Base-by-base conservation (phyloP, 129 eudicot genomes). In the sunflower (Helianthus annuus) region DNA sequence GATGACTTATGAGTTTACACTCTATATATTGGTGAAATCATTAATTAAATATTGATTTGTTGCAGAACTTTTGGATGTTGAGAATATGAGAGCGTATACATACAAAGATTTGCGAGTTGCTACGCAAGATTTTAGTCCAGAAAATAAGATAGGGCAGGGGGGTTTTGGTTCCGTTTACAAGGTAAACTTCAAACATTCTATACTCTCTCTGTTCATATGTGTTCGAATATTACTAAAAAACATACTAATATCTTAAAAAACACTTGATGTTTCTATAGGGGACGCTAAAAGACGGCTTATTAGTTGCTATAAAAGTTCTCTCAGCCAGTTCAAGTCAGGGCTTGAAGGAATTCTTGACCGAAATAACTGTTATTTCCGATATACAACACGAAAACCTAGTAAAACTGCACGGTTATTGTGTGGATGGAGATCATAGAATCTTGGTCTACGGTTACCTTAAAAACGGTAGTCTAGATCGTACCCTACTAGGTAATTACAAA, bases 111-210 rank as follows among this genome's bases (percentile, higher is more conserved):
- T 89, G 74, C 86, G 58, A 68, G n/a, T 68, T 54, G 97, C 97
- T 16, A 85, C 97, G 12, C 77, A 45, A n/a, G 76, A 84, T 70
- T 93, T 93, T 66, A 81, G 63, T 14, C 81, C 74, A 0, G 81
- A 75, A 15, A 93, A 90, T 62, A 87, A 84, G 71, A 84, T 93
- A 60, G 98, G 98, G 74, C 78, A 85, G 69, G 98, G 98, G 34
- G 98, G 98, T 36, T 93, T 87, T 75, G 97, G 98, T 76, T 75
- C 87, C 1, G 98, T 93, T 22, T 90, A 85, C 85, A 93, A 87
- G 98, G 98, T 93, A 76, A 70, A 3, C 13, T 57, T 13, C 48
- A 39, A 19, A 16, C 39, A 48, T n/a, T 61, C 22, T 16, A 14
- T 16, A 57, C 4, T 39, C 48, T 40, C 27, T 34, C n/a, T 42